These are phyloP conservation scores for Tolypocladium sp. DNA, from an alignment of 2,329 filamentous ascomycete species.

Conservation along the genomic window DNA sequence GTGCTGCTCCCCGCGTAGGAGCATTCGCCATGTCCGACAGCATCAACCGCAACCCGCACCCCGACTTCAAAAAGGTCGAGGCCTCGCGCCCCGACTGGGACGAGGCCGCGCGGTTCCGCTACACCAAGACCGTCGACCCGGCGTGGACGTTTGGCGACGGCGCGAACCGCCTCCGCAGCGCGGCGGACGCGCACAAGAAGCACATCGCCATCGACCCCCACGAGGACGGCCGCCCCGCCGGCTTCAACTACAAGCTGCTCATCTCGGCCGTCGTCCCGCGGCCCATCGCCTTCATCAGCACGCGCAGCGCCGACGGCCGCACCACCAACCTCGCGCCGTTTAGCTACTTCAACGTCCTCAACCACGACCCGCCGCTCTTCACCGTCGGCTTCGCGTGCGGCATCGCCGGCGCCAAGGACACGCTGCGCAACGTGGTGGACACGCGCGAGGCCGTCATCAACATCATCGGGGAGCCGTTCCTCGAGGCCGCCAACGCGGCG, in stretches of 20 bases:
- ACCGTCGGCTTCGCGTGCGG: slow-evolving; percentile 43
- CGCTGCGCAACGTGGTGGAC: slow-evolving; percentile 63
- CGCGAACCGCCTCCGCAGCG: slow-evolving; percentile 40
- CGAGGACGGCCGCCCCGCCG: slow-evolving; percentile 54
- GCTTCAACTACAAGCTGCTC: slow-evolving; percentile 84
- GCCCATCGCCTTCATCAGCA: slow-evolving; percentile 61
- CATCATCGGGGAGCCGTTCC: slow-evolving; percentile 73
- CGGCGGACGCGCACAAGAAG: slow-evolving; percentile 16
- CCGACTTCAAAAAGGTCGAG: slow-evolving; percentile 68
- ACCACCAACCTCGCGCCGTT: slow-evolving; percentile 74
- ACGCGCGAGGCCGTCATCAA: slow-evolving; percentile 75
- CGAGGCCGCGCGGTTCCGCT: slow-evolving; percentile 34
- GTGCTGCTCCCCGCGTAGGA: not conserved
- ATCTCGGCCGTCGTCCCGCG: slow-evolving; percentile 77
- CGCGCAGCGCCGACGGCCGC: slow-evolving; percentile 47
- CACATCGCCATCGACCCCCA: slow-evolving; percentile 80
- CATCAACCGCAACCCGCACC: slow-evolving; percentile 55
- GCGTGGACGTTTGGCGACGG: slow-evolving; percentile 58
- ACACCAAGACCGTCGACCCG: slow-evolving; percentile 55
- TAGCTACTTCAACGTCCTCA: slow-evolving; percentile 75
- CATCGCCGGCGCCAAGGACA: slow-evolving; percentile 60
- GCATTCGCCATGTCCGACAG: slow-evolving; percentile 13
- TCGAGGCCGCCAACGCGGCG: slow-evolving; percentile 82
- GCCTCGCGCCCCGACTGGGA: slow-evolving; percentile 54
- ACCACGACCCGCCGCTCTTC: slow-evolving; percentile 82